Evolutionary conservation across 164 flowering plant genomes (phyloP).

Genomic region (Houttuynia cordata): DNA sequence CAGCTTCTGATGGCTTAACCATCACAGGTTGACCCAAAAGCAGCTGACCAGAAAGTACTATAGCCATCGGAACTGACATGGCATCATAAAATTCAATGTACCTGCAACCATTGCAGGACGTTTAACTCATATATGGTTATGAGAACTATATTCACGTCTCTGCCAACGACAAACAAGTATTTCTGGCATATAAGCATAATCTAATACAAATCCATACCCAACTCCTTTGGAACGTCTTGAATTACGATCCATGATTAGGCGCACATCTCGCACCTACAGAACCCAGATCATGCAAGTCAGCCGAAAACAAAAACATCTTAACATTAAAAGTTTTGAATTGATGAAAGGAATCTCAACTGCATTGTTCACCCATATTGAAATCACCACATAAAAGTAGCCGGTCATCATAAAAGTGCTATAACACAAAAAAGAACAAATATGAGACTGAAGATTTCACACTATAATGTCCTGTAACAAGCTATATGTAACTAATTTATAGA

Average conservation of each 20-base stretch:
- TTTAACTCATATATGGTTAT: background rate
- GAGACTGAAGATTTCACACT: too few species aligned
- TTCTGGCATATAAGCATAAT: background rate
- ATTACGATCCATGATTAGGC: conserved; percentile 29
- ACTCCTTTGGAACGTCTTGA: conserved; percentile 30
- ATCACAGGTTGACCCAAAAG: conserved; percentile 83
- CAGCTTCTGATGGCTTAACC: conserved; percentile 99
- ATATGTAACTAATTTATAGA: too few species aligned
- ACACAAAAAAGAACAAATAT: too few species aligned
- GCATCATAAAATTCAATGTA: conserved; percentile 91
- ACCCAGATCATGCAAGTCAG: background rate
- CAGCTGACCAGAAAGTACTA: conserved; percentile 88
- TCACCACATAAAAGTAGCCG: too few species aligned
- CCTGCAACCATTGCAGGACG: conserved; percentile 21
- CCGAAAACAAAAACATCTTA: too few species aligned
- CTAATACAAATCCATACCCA: conserved; percentile 37
- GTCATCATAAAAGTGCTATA: too few species aligned
- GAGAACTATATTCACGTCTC: background rate
- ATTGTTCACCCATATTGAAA: too few species aligned
- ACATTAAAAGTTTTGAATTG: too few species aligned
- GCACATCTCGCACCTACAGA: conserved; percentile 27
- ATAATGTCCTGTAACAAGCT: too few species aligned
- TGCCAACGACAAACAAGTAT: background rate
- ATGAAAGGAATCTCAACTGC: too few species aligned
- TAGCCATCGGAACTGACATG: conserved; percentile 98